phyloP scores from a whole-genome alignment of 2,329 filamentous ascomycete species.

The Colletotrichum phormii region DNA sequence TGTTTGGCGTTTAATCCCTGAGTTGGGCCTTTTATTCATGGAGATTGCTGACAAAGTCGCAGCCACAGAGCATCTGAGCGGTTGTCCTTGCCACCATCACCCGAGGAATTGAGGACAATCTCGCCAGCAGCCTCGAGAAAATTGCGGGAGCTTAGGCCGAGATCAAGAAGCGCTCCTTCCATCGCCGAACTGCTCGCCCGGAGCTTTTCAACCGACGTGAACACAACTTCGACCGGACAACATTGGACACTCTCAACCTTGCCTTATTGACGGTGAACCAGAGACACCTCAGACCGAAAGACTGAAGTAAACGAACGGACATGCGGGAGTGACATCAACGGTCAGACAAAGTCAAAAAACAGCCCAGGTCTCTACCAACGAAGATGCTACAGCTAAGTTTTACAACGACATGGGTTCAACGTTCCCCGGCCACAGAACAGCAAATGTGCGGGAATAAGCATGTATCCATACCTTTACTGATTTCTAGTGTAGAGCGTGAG shows the following conservation, averaged over 20 bases:
- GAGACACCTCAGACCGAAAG: neutral
- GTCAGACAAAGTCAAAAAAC: constrained; percentile 3
- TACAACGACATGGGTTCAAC: neutral
- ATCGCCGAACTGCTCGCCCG: neutral
- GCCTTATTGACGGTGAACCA: neutral
- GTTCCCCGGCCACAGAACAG: neutral
- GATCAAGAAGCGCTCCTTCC: neutral
- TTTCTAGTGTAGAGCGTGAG: neutral
- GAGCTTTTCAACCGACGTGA: neutral
- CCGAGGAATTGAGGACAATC: neutral
- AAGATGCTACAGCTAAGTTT: neutral
- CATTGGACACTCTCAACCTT: neutral
- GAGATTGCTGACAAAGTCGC: neutral
- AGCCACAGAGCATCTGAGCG: neutral
- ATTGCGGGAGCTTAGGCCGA: neutral
- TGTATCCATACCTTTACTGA: neutral
- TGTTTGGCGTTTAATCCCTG: neutral
- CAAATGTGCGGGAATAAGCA: neutral
- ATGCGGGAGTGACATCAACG: neutral
- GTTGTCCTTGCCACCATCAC: neutral
- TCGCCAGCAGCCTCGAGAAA: neutral
- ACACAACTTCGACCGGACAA: neutral
- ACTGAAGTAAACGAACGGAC: neutral
- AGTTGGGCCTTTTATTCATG: neutral
- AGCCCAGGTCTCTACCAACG: neutral